Evolutionary conservation across 495 filamentous ascomycete species (phyloP).

Genomic region (Achaetomiella virescens): DNA sequence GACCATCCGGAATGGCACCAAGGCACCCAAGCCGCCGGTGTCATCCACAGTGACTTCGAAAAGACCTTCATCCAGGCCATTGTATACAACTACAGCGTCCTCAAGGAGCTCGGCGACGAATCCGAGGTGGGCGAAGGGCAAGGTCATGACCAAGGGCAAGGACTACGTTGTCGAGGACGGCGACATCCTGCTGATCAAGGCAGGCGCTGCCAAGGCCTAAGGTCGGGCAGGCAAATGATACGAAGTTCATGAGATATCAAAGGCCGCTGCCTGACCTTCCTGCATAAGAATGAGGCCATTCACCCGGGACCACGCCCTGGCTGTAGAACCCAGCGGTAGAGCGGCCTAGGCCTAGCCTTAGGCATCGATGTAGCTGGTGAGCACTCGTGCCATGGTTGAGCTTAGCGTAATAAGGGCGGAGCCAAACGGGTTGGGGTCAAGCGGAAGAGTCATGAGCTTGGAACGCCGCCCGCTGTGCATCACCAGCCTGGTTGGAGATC

Average conservation of each 20-base stretch:
- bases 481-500: no score
- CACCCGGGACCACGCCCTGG: no score
- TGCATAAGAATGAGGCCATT: background rate
- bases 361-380: no score
- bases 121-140: slow-evolving; percentile 79
- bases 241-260: slow-evolving; percentile 10
- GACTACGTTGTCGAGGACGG: slow-evolving; percentile 83
- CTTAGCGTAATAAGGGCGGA: no score
- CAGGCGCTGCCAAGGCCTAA: slow-evolving; percentile 82
- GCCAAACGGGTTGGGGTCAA: no score
- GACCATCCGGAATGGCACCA: slow-evolving; percentile 94
- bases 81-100: slow-evolving; percentile 73
- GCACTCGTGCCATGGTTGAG: no score
- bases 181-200: slow-evolving; percentile 84
- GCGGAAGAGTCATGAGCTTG: no score
- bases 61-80: slow-evolving; percentile 99
- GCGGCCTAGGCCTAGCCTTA: no score
- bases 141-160: slow-evolving; percentile 98
- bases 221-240: slow-evolving; percentile 14
- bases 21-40: slow-evolving; percentile 97
- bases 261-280: background rate
- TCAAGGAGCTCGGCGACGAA: slow-evolving; percentile 87
- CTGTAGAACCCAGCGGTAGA: no score
- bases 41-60: slow-evolving; percentile 98
- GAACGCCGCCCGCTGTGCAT: no score